Base-by-base conservation (phyloP, 495 filamentous ascomycete genomes). In the Delitschia confertaspora region DNA sequence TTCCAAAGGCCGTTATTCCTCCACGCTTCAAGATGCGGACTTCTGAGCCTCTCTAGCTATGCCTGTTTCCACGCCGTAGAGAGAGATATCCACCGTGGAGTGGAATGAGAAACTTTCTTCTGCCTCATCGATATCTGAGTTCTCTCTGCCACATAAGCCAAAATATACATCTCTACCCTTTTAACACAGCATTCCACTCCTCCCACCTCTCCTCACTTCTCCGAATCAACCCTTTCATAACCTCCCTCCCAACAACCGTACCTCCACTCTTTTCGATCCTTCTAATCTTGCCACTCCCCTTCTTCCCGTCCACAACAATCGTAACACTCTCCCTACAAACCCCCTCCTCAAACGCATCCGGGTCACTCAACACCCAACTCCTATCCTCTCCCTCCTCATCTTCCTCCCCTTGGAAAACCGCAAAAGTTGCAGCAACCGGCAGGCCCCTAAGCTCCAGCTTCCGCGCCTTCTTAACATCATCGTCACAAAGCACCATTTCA, bases 331-430 rank as follows among this genome's bases (percentile, higher is more conserved):
- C 91, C 34, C 75, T 66, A 59, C 81, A 88, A 23, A 93, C 50
- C 2, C 66, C 74, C 65, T 95, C 91, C 64, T 98, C 91, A 47
- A 91, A 80, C 22, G 82, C 74, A 72, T 98, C 91, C 25, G 84
- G 83, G 65, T 98, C 91, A 8, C 79, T 75, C 37, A 98, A 62
- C 2, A 95, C 64, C 86, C 84, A 91, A 34, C 69, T 71, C 59
- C 71, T 65, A 33, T 69, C 69, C 60, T 65, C 62, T 1, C 44
- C 48, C 26, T 45, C 53, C 39, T 40, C 56, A 56, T 53, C 29
- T 65, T 72, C 45, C 64, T 13, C 70, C 67, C 60, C 18, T 63
- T 51, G 69, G 72, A 58, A 91, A 6, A 95, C 77, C 8, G 71
- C 74, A 53, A 81, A 84, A 0, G 78, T 85, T 45, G 75, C 78